phyloP scores from a whole-genome alignment of 2,329 filamentous ascomycete genomes.

The Exophiala xenobiotica region DNA sequence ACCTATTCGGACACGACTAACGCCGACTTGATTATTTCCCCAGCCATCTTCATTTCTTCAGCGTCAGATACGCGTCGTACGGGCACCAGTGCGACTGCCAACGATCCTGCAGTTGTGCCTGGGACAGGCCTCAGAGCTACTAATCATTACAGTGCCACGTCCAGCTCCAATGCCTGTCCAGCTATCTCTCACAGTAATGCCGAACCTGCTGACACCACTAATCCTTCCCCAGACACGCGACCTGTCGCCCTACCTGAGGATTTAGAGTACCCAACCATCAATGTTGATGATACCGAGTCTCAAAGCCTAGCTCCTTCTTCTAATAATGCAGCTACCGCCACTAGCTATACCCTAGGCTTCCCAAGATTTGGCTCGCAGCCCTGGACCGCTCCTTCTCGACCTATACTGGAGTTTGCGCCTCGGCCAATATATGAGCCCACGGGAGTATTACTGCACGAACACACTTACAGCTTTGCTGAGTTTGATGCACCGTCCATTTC shows the following conservation, averaged over 20 bases:
- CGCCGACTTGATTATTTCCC: conserved; percentile 24
- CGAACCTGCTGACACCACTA: conserved; percentile 28
- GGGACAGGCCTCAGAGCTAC: conserved; percentile 15
- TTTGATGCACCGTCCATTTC: conserved; percentile 24
- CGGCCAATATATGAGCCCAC: conserved; percentile 29
- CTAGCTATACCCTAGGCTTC: conserved; percentile 24
- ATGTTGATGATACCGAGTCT: conserved; percentile 18
- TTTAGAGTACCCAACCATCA: conserved; percentile 17
- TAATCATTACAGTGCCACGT: conserved; percentile 18
- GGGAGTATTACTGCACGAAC: conserved; percentile 24
- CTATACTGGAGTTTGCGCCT: conserved; percentile 23
- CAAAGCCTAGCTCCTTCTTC: conserved; percentile 18
- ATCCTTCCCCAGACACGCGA: conserved; percentile 26
- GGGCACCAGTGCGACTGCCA: conserved; percentile 4
- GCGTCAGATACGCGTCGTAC: conserved; percentile 14
- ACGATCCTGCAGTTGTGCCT: not conserved
- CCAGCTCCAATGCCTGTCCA: conserved; percentile 9
- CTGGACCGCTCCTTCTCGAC: conserved; percentile 20
- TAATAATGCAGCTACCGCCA: conserved; percentile 18
- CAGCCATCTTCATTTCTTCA: conserved; percentile 27
- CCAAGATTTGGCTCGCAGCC: conserved; percentile 25
- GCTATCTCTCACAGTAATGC: conserved; percentile 17
- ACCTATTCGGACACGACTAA: conserved; percentile 21
- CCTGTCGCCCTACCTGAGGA: conserved; percentile 15
- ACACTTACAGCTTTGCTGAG: conserved; percentile 21